A percentile compares a stretch with the other conserved stretches of the same genome.
Evolutionary conservation across 768 basidiomycete species (phyloP).

Genomic region (Boletus barrowsii): DNA sequence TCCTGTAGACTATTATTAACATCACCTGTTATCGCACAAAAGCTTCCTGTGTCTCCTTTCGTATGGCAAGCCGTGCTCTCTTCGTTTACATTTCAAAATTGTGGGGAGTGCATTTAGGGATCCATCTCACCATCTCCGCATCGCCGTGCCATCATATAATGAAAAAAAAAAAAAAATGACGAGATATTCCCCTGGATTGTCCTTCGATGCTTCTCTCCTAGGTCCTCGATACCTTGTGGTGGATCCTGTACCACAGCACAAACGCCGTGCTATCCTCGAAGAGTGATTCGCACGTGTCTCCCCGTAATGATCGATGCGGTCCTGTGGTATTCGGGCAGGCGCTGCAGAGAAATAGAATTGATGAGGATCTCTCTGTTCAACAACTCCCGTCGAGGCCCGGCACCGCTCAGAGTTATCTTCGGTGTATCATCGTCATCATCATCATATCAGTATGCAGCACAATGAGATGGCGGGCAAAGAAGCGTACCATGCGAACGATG

Average conservation of each 20-base stretch:
- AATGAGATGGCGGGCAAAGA: background rate
- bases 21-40: slow-evolving; percentile 1
- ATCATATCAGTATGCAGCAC: background rate
- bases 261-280: slow-evolving; percentile 16
- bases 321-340: slow-evolving; percentile 6
- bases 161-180: slow-evolving; percentile 14
- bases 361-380: slow-evolving; percentile 17
- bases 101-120: background rate
- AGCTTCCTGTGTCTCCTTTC: slow-evolving; percentile 14
- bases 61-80: slow-evolving; percentile 8
- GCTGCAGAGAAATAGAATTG: slow-evolving; percentile 10
- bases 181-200: slow-evolving; percentile 23
- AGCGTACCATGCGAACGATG: background rate
- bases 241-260: slow-evolving; percentile 26
- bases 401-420: slow-evolving; percentile 2
- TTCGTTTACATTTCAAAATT: slow-evolving; percentile 14
- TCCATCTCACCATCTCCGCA: slow-evolving; percentile 28
- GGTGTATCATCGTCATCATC: background rate
- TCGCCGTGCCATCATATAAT: slow-evolving; percentile 20
- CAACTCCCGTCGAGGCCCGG: slow-evolving; percentile 7
- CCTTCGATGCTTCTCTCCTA: slow-evolving; percentile 25
- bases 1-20: slow-evolving; percentile 14
- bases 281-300: slow-evolving; percentile 19
- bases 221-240: slow-evolving; percentile 13
- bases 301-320: slow-evolving; percentile 1